Conservation (phyloP, 345 rosid species). For the Firmiana major region DNA sequence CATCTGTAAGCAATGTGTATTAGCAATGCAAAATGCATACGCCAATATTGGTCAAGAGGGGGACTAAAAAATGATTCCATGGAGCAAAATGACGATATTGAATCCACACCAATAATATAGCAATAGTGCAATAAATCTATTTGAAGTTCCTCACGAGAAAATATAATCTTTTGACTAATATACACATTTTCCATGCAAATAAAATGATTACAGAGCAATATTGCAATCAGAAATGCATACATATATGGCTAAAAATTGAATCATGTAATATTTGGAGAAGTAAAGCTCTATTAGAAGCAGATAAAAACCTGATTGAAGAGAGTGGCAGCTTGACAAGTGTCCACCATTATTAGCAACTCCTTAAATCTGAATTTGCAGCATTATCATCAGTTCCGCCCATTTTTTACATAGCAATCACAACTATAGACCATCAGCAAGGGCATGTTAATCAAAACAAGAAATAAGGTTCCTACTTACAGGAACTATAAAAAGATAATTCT, state of each 20-base stretch:
- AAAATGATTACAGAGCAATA: neutral
- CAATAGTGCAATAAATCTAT: neutral
- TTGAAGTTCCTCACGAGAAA: neutral
- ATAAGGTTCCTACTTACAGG: neutral
- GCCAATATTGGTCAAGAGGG: neutral
- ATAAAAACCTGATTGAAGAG: conserved; percentile 81
- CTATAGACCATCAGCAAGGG: neutral
- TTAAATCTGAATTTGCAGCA: conserved; percentile 61
- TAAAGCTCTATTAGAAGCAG: neutral
- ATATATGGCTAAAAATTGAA: neutral
- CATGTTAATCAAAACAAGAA: neutral
- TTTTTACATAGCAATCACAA: neutral
- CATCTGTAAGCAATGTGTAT: neutral
- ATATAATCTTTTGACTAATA: neutral
- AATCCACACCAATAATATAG: neutral
- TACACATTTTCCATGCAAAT: neutral
- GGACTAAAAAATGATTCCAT: neutral
- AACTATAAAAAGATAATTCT: neutral
- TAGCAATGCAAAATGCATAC: neutral
- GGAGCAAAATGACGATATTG: neutral
- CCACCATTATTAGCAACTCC: conserved; percentile 98
- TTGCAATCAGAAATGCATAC: neutral
- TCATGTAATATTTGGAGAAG: neutral
- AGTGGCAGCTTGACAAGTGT: conserved; percentile 99
- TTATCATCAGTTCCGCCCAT: conserved; percentile 11